phyloP scores from a whole-genome alignment of 495 filamentous ascomycete genomes.

The Copromyces sp. region DNA sequence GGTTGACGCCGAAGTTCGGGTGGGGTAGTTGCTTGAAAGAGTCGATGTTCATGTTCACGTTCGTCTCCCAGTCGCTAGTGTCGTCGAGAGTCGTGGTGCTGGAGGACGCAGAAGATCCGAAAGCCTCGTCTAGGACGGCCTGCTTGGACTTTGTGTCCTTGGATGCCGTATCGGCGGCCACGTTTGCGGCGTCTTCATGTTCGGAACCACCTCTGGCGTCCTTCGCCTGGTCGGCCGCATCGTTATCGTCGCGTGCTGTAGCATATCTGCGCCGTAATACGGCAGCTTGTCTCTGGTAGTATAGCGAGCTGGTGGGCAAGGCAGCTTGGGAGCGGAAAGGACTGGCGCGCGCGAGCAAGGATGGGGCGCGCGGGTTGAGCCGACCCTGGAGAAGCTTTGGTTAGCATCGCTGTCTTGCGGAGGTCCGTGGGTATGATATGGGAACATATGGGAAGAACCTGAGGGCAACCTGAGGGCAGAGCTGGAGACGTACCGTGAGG shows the following conservation, averaged over 20 bases:
- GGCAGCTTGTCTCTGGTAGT: background rate
- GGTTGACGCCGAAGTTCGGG: conserved; percentile 84
- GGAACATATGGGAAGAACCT: background rate
- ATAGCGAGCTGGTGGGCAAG: background rate
- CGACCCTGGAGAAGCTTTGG: conserved; percentile 11
- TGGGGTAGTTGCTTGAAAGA: conserved; percentile 81
- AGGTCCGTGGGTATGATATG: conserved; percentile 1
- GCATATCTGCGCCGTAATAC: conserved; percentile 9
- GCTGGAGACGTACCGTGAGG: background rate
- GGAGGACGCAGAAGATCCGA: conserved; percentile 16
- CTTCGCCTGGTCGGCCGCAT: conserved; percentile 2
- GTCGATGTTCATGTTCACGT: conserved; percentile 62
- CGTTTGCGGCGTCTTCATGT: conserved; percentile 16
- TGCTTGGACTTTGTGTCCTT: conserved; percentile 17
- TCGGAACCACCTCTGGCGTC: conserved; percentile 13
- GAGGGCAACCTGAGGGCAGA: background rate
- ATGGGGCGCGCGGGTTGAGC: conserved; percentile 11
- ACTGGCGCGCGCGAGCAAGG: background rate
- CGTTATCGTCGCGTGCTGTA: conserved; percentile 7
- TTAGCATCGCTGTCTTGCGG: conserved; percentile 14
- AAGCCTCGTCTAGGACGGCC: conserved; percentile 17
- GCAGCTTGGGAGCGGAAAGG: background rate
- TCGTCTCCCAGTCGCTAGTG: conserved; percentile 61
- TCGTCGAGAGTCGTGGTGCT: conserved; percentile 21
- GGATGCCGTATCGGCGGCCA: conserved; percentile 10